Conservation (phyloP, 495 filamentous ascomycete species). For the Astrothelium macrocarpum region DNA sequence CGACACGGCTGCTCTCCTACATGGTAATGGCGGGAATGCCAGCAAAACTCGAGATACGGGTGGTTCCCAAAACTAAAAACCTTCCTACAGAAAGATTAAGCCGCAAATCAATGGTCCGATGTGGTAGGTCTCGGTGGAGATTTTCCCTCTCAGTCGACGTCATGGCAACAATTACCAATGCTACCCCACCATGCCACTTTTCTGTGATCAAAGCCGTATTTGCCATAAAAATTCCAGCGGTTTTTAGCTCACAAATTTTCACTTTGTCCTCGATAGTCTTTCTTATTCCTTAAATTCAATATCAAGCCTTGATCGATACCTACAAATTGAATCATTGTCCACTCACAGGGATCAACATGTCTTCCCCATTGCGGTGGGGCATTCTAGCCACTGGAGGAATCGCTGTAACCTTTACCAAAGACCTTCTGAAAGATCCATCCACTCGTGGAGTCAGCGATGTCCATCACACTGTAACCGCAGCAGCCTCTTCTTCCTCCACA, state of each 20-base stretch:
- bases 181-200: background rate
- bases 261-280: background rate
- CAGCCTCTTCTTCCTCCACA: conserved; percentile 66
- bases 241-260: background rate
- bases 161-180: background rate
- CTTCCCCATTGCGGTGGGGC: conserved; percentile 15
- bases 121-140: background rate
- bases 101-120: background rate
- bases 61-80: background rate
- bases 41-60: no score
- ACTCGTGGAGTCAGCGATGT: conserved; percentile 63
- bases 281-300: background rate
- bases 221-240: background rate
- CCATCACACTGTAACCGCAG: conserved; percentile 68
- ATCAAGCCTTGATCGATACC: background rate
- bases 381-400: conserved; percentile 65
- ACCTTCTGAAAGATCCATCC: conserved; percentile 70
- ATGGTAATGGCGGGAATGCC: no score
- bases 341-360: background rate
- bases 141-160: background rate
- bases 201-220: background rate
- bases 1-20: no score
- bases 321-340: background rate
- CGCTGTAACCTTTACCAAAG: conserved; percentile 68
- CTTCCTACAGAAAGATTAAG: background rate